These are phyloP conservation scores for Amanita molliuscula DNA, from an alignment of 768 basidiomycete species.

Conservation along the genomic window DNA sequence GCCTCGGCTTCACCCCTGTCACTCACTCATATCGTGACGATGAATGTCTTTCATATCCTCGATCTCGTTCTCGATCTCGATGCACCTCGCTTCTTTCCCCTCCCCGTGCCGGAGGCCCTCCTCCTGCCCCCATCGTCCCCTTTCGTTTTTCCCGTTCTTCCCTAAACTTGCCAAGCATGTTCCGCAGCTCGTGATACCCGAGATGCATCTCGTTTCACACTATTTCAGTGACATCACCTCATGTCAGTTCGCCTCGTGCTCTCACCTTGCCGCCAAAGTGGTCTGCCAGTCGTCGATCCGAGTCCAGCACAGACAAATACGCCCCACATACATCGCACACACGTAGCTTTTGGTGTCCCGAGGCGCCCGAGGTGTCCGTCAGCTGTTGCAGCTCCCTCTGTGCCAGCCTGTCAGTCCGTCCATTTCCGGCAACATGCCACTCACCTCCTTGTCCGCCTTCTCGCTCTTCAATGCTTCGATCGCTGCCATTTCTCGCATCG, in stretches of 20 bases:
- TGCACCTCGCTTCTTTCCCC: conserved; percentile 44
- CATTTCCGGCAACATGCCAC: conserved; percentile 15
- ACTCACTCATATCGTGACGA: conserved; percentile 69
- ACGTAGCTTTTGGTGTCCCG: conserved; percentile 98
- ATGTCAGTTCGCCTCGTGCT: conserved; percentile 11
- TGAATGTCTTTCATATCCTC: conserved; percentile 60
- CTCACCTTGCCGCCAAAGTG: conserved; percentile 99
- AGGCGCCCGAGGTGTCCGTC: conserved; percentile 96
- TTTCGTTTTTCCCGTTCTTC: conserved; percentile 85
- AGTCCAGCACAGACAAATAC: conserved; percentile 96
- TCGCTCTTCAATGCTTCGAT: conserved; percentile 97
- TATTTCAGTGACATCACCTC: conserved; percentile 12
- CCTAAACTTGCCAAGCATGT: conserved; percentile 84
- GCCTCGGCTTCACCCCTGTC: conserved; percentile 14
- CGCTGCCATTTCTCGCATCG: conserved; percentile 94
- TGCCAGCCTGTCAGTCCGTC: conserved; percentile 8
- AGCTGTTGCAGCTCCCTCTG: conserved; percentile 91
- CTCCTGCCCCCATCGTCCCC: conserved; percentile 29
- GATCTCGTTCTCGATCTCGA: conserved; percentile 54
- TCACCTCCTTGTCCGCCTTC: conserved; percentile 90
- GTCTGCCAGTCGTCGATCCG: conserved; percentile 96
- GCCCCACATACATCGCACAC: conserved; percentile 99
- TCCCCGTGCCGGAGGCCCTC: conserved; percentile 29
- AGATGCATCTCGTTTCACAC: conserved; percentile 75
- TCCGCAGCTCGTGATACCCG: conserved; percentile 96